These are phyloP conservation scores for Corchorus olitorius DNA, from an alignment of 345 rosid genomes.

Conservation along the genomic window DNA sequence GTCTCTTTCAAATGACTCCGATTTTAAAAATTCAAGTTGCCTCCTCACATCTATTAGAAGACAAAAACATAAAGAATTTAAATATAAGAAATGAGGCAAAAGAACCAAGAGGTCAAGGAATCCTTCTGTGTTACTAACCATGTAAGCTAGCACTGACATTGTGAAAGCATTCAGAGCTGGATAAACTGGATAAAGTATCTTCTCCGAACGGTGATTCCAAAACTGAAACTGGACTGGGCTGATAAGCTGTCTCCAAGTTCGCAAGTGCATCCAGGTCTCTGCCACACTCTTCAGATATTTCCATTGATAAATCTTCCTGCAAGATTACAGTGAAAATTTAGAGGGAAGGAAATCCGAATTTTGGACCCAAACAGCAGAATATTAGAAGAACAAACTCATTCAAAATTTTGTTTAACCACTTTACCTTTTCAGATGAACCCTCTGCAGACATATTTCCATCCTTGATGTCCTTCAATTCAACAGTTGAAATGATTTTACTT, in stretches of 20 bases:
- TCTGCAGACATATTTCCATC: neutral
- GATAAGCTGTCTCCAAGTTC: constrained; percentile 56
- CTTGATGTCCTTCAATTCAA: neutral
- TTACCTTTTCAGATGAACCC: neutral
- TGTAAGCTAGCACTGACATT: constrained; percentile 30
- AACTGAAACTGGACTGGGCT: constrained; percentile 87
- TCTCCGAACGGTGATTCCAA: constrained; percentile 48
- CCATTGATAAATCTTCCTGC: constrained; percentile 38
- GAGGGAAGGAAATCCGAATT: neutral
- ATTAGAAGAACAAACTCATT: neutral
- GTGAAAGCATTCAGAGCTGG: constrained; percentile 33
- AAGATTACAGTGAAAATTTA: neutral
- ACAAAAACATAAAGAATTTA: neutral
- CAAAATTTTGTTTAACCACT: neutral
- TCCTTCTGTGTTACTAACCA: constrained; percentile 40
- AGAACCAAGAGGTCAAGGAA: neutral
- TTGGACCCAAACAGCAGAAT: neutral
- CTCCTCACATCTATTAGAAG: constrained; percentile 37
- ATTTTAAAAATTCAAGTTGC: constrained; percentile 51
- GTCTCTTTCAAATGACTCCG: constrained; percentile 51
- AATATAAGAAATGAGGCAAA: neutral
- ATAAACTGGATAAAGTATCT: constrained; percentile 31
- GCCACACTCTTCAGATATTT: constrained; percentile 39
- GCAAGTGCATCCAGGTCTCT: constrained; percentile 49
- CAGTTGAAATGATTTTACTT: neutral